Evolutionary conservation across 2,329 filamentous ascomycete species (phyloP).

Genomic region (Leptographium radiaticola): DNA sequence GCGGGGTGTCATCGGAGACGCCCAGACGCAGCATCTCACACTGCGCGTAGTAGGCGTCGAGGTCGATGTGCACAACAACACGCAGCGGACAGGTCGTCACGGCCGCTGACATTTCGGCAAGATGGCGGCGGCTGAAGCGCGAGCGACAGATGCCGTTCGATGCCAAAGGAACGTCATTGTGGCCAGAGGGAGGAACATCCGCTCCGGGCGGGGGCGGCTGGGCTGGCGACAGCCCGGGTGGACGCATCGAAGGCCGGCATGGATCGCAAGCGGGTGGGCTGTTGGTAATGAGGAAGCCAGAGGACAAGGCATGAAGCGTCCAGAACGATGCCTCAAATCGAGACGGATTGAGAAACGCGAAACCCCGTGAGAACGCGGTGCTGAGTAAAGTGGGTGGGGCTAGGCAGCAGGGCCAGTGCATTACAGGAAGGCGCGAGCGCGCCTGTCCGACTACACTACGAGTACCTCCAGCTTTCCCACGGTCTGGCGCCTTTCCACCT

Average conservation of each 20-base stretch:
- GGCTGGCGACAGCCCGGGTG: neutral
- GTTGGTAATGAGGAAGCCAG: neutral
- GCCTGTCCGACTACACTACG: no score
- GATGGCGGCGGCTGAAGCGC: slow-evolving; percentile 72
- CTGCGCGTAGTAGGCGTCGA: slow-evolving; percentile 96
- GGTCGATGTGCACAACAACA: slow-evolving; percentile 81
- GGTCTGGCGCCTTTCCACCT: no score
- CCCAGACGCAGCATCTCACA: slow-evolving; percentile 85
- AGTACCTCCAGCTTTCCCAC: no score
- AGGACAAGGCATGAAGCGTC: neutral
- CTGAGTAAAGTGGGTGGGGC: neutral
- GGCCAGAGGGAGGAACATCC: neutral
- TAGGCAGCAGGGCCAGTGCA: neutral
- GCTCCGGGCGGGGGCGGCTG: neutral
- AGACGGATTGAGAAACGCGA: neutral
- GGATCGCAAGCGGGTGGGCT: neutral
- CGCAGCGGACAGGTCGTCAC: slow-evolving; percentile 65
- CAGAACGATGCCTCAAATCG: neutral
- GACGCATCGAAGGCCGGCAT: neutral
- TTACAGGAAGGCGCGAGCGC: no score
- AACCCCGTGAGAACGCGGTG: neutral
- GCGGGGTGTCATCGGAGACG: slow-evolving; percentile 58
- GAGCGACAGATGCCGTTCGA: slow-evolving; percentile 33
- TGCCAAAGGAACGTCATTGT: neutral
- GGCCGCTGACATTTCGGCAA: slow-evolving; percentile 61